These are phyloP conservation scores for Stagonosporopsis cucurbitacearum DNA, from an alignment of 2,329 filamentous ascomycete species.

Conservation along the genomic window DNA sequence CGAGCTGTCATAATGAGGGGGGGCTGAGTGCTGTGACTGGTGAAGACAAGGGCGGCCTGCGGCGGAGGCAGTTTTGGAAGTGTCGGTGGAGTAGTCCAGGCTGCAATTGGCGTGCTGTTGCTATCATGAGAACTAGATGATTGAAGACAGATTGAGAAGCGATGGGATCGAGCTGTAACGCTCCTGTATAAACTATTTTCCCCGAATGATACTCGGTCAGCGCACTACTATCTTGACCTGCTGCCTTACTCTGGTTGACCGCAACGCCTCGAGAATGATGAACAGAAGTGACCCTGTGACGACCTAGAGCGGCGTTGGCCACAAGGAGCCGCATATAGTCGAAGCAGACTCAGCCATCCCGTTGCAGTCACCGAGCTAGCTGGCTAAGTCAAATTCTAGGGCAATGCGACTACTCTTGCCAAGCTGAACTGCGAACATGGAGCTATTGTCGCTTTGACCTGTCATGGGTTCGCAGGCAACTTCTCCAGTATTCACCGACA, in stretches of 20 bases:
- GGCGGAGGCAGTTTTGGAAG: background rate
- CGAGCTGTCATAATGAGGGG: conserved; percentile 1
- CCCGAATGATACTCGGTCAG: conserved; percentile 1
- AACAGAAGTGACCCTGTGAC: background rate
- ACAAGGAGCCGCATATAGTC: conserved; percentile 4
- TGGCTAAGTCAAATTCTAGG: background rate
- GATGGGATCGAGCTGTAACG: background rate
- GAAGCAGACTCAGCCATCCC: background rate
- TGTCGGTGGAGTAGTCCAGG: conserved; percentile 1
- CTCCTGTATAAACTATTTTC: background rate
- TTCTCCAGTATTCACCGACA: conserved; percentile 3
- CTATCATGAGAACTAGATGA: conserved; percentile 1
- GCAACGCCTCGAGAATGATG: background rate
- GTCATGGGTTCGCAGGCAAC: background rate
- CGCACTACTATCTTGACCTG: background rate
- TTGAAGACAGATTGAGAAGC: background rate
- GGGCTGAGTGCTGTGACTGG: conserved; percentile 14
- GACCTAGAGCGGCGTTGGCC: background rate
- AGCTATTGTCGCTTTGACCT: background rate
- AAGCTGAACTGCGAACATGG: background rate
- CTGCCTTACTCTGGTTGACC: background rate
- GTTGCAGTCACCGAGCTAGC: background rate
- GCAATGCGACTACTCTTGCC: background rate
- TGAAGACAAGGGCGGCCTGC: conserved; percentile 2
- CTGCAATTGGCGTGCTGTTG: conserved; percentile 8